Base-by-base conservation (phyloP, 257 asterid genomes). In the Nicotiana attenuata region DNA sequence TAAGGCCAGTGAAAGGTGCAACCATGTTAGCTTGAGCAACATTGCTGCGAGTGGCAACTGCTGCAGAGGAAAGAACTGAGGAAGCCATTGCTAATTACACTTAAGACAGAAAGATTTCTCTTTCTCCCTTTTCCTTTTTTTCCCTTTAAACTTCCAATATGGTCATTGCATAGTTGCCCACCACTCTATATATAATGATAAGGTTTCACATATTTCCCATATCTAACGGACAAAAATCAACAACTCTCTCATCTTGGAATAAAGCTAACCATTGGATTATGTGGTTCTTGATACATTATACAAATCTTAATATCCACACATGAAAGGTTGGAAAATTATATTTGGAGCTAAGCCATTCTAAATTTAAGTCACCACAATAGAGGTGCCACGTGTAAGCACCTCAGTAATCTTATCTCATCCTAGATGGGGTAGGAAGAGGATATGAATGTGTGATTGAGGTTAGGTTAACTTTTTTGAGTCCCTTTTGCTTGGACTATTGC, bases 1-100 rank as follows among this genome's bases (percentile, higher is more conserved):
- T 90, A 26, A 89, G 90, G 6, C 90, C 92, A 6, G 68, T 84
- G 85, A 90, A 88, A 5, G 89, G 88, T 3, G 89, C 87, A 13
- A 84, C 87, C 91, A 86, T 86, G 91, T 68, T 84, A 19, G 90
- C 87, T 26, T 86, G 89, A 82, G 88, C 84, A 16, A 89, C 83
- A 82, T 55, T 76, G 69, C 83, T 28, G 20, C 82, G 57, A 52
- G 82, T 52, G 71, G 87, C 88, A 56, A 83, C 84, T 20, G 89
- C 87, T 3, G 89, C 81, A 3, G 89, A 77, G 77, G 90, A 88
- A 45, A 88, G 63, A 60, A 89, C 64, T 1, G 92, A 86, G 50
- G 93, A 87, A 56, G 93, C 93, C 91, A 90, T 90, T n/a, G 19
- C n/a, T 17, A 31, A 14, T 22, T 66, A 16, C 9, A 14, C 20